These are phyloP conservation scores for Suillus luteus DNA, from an alignment of 768 basidiomycete species.

Conservation along the genomic window DNA sequence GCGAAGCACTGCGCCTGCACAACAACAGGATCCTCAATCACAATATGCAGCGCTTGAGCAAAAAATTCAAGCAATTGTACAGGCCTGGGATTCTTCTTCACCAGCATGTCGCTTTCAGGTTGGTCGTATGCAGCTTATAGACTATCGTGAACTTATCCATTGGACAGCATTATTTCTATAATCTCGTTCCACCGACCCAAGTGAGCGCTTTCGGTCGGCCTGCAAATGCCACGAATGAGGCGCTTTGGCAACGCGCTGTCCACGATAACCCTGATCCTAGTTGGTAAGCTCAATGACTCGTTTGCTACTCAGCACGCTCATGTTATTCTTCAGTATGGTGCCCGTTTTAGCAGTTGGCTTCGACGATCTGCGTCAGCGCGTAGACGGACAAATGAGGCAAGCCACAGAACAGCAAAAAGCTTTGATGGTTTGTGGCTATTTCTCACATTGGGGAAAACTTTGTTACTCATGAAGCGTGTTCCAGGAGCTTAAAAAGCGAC, in stretches of 20 bases:
- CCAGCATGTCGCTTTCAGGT: constrained; percentile 83
- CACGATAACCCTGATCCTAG: constrained; percentile 81
- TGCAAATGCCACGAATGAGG: constrained; percentile 68
- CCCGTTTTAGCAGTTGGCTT: constrained; percentile 82
- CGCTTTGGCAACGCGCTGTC: constrained; percentile 75
- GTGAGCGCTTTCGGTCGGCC: constrained; percentile 72
- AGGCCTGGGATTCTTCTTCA: constrained; percentile 71
- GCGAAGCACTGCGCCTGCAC: constrained; percentile 38
- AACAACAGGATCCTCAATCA: constrained; percentile 60
- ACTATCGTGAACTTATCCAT: constrained; percentile 8
- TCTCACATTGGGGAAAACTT: neutral
- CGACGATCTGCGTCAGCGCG: constrained; percentile 76
- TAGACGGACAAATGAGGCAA: constrained; percentile 72
- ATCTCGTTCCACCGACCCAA: constrained; percentile 71
- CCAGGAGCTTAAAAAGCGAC: constrained; percentile 68
- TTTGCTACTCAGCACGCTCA: neutral
- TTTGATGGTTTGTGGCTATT: constrained; percentile 46
- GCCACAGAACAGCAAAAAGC: constrained; percentile 68
- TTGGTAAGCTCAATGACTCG: constrained; percentile 48
- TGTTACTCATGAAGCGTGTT: constrained; percentile 6
- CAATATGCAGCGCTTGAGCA: constrained; percentile 57
- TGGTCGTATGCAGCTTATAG: constrained; percentile 19
- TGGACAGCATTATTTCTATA: constrained; percentile 78
- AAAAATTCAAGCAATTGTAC: constrained; percentile 62
- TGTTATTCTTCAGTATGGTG: constrained; percentile 53